Evolutionary conservation across 1,284 basidiomycete species (phyloP).

Genomic region (Ceratobasidium theobromae): DNA sequence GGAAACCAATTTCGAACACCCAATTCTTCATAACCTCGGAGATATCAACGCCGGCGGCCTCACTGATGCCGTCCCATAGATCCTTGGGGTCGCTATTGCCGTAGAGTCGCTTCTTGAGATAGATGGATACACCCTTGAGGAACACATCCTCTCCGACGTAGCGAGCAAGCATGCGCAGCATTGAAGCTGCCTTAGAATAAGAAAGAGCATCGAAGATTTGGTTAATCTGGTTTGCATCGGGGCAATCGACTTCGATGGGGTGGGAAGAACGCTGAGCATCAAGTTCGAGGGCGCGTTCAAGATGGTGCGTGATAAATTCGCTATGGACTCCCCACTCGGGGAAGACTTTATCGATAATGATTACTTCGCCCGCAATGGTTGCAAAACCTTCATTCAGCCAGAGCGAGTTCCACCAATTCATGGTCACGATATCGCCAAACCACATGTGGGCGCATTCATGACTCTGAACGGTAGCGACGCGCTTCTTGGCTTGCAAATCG

Average conservation of each 20-base stretch:
- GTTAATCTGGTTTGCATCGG: slow-evolving; percentile 83
- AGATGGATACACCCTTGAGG: slow-evolving; percentile 84
- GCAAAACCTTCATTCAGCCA: slow-evolving; percentile 77
- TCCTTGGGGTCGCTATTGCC: slow-evolving; percentile 85
- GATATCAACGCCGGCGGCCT: slow-evolving; percentile 78
- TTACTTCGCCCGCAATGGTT: slow-evolving; percentile 73
- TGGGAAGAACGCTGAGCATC: slow-evolving; percentile 93
- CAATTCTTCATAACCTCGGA: slow-evolving; percentile 87
- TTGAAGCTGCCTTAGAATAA: slow-evolving; percentile 82
- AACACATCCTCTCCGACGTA: slow-evolving; percentile 90
- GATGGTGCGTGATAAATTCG: slow-evolving; percentile 64
- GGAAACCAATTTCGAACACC: slow-evolving; percentile 85
- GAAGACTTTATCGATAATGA: slow-evolving; percentile 77
- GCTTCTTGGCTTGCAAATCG: slow-evolving; percentile 77
- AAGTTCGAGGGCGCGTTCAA: slow-evolving; percentile 53
- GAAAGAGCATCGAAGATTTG: slow-evolving; percentile 80
- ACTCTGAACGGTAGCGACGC: slow-evolving; percentile 74
- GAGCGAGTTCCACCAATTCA: slow-evolving; percentile 42
- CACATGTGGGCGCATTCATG: slow-evolving; percentile 74
- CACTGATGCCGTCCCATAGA: slow-evolving; percentile 86
- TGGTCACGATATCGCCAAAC: slow-evolving; percentile 55
- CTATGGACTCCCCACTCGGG: slow-evolving; percentile 68
- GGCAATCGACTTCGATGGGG: slow-evolving; percentile 91
- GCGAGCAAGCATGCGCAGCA: slow-evolving; percentile 89
- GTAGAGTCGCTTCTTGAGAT: slow-evolving; percentile 86